Evolutionary conservation across 192 early-diverging fungal species (phyloP), one percentile per base, ranked within the genome.

Genomic region (Backusella macrospora): DNA sequence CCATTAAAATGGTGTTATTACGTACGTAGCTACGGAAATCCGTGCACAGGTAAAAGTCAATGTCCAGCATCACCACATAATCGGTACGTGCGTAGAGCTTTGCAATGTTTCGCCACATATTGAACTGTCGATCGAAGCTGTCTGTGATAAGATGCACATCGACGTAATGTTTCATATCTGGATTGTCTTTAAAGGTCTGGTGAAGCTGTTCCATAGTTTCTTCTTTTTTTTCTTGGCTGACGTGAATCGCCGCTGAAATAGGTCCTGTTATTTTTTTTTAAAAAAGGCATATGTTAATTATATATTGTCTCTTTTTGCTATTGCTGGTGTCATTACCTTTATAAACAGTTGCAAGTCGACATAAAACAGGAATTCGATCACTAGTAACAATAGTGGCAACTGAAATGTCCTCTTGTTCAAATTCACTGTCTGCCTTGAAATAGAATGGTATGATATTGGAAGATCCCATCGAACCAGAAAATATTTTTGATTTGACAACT

Each of bases 21-120:
- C 62, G 37, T 18, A 87, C 71, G 14, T 73, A 64, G 34, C 73
- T 75, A 13, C 78, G 64, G 42, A 88, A 83, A 71, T 86, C 75
- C 5, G 83, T 85, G 73, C 86, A 85, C n/a, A 88, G 76, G 29
- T 86, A 76, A 71, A 88, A 88, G 38, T 88, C 87, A 16, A 86
- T 86, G 18, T 88, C 87, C 10, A 88, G 79, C 78, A 85, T 71
- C 81, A 88, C 78, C 23, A 88, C 74, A 71, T 86, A 88, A 43
- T 88, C 78, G 0, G 83, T 86, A 45, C 87, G 73, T 21, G 86
- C 82, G 68, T 88, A 88, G 21, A 88, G 76, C 37, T 85, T 85
- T 29, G 87, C 87, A 7, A 88, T 77, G 26, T 88, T 88, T 10
- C 87, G 80, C 86, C 86, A 88, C 84, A 85, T 85, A 71, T 88